Evolutionary conservation across 2,329 filamentous ascomycete species (phyloP).

Genomic region (Aulographum hederae): DNA sequence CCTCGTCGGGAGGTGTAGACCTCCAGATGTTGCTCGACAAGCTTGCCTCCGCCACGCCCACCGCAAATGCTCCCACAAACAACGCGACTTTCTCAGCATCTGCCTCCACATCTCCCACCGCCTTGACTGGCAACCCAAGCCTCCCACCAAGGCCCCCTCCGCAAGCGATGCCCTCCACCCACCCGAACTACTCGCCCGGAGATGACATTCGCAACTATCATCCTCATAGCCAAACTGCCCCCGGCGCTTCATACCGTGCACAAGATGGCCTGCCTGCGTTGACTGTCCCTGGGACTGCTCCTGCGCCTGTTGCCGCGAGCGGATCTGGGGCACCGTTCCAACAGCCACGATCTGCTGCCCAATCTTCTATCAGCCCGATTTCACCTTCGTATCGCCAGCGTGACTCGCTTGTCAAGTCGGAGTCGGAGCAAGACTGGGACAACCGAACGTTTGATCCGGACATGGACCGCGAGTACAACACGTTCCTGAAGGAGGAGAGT

Average conservation of each 20-base stretch:
- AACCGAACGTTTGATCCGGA: too few species aligned
- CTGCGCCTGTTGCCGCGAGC: too few species aligned
- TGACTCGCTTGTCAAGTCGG: too few species aligned
- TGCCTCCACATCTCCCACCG: constrained; percentile 6
- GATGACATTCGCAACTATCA: constrained; percentile 32
- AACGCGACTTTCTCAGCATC: constrained; percentile 6
- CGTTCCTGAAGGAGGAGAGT: constrained; percentile 55
- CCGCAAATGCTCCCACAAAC: constrained; percentile 12
- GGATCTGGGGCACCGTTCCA: constrained; percentile 4
- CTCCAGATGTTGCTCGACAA: constrained; percentile 28
- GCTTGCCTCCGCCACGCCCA: constrained; percentile 13
- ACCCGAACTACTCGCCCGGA: constrained; percentile 27
- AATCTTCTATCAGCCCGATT: constrained; percentile 6
- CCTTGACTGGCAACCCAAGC: constrained; percentile 18
- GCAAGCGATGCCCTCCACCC: constrained; percentile 28
- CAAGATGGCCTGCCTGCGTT: too few species aligned
- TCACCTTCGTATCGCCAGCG: neutral
- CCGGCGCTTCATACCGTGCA: constrained; percentile 13
- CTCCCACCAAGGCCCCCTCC: constrained; percentile 29
- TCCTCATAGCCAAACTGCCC: constrained; percentile 23
- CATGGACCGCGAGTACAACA: too few species aligned
- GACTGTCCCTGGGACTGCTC: too few species aligned
- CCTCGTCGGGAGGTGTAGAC: constrained; percentile 19
- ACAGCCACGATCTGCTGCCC: constrained; percentile 7
- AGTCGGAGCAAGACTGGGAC: too few species aligned